Conservation (phyloP, 2,329 filamentous ascomycete genomes). For the Aquanectria penicillioides region DNA sequence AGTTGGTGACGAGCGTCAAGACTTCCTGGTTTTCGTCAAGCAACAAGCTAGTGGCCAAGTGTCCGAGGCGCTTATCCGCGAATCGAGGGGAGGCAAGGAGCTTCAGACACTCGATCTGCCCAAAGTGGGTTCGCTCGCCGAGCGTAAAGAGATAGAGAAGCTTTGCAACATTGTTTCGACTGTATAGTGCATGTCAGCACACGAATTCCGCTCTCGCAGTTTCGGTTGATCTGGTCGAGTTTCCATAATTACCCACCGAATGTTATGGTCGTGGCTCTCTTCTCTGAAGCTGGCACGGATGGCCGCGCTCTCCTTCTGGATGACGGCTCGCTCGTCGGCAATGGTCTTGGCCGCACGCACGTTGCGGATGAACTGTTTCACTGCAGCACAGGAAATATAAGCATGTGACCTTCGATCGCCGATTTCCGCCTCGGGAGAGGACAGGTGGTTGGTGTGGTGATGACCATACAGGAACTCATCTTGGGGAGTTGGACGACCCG, state of each 20-base stretch:
- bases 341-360: slow-evolving; percentile 99
- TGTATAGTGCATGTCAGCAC: slow-evolving; percentile 50
- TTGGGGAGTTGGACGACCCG: slow-evolving; percentile 44
- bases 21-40: slow-evolving; percentile 99
- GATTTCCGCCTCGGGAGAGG: not conserved
- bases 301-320: slow-evolving; percentile 98
- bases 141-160: slow-evolving; percentile 97
- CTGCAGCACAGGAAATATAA: slow-evolving; percentile 57
- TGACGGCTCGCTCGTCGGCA: slow-evolving; percentile 96
- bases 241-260: slow-evolving; percentile 71
- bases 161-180: slow-evolving; percentile 98
- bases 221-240: too few species aligned
- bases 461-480: slow-evolving; percentile 53
- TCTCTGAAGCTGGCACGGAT: slow-evolving; percentile 98
- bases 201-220: not conserved
- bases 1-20: slow-evolving; percentile 95
- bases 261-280: slow-evolving; percentile 90
- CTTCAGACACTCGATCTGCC: slow-evolving; percentile 99
- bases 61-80: slow-evolving; percentile 95
- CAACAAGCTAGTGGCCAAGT: slow-evolving; percentile 94
- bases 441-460: slow-evolving; percentile 17
- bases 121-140: slow-evolving; percentile 97
- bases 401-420: slow-evolving; percentile 10
- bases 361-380: slow-evolving; percentile 99
- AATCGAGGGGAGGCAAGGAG: slow-evolving; percentile 96